Conservation (phyloP, 805 yeast species). For the Candida adriatica region DNA sequence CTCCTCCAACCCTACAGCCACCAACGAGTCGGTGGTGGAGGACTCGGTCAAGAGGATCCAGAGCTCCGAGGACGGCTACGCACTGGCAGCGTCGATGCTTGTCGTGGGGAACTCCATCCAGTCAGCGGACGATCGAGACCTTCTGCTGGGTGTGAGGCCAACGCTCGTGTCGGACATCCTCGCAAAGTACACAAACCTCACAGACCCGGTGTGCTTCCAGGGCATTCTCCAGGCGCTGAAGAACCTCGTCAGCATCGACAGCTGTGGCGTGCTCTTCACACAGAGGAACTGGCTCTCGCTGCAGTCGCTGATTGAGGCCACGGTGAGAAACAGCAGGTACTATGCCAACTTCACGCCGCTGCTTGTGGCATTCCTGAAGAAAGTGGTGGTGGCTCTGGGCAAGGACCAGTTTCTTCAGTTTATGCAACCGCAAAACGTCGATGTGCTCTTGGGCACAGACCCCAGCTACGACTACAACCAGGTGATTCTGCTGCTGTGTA, state of each 20-base stretch:
- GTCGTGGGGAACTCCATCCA: slow-evolving; percentile 22
- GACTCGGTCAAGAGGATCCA: slow-evolving; percentile 1
- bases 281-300: slow-evolving; percentile 5
- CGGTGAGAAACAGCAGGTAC: slow-evolving; percentile 17
- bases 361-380: slow-evolving; percentile 16
- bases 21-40: slow-evolving; percentile 8
- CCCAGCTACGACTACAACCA: slow-evolving; percentile 12
- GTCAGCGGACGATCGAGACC: slow-evolving; percentile 11
- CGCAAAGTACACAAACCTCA: slow-evolving; percentile 14
- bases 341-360: slow-evolving; percentile 18
- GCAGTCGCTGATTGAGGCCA: slow-evolving; percentile 16
- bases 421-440: slow-evolving; percentile 5
- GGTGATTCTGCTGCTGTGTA: slow-evolving; percentile 11
- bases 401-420: slow-evolving; percentile 6
- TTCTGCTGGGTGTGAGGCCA: slow-evolving; percentile 10
- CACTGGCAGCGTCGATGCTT: slow-evolving; percentile 14
- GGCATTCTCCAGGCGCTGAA: slow-evolving; percentile 21
- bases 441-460: slow-evolving; percentile 6
- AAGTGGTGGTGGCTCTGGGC: slow-evolving; percentile 13
- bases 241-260: slow-evolving; percentile 10
- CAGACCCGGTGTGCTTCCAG: slow-evolving; percentile 23
- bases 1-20: slow-evolving; percentile 19
- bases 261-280: slow-evolving; percentile 11
- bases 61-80: slow-evolving; percentile 17
- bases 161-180: slow-evolving; percentile 8